Percentiles rank a stretch among this genome's conserved stretches.
Evolutionary conservation across 352 stramenopile species (phyloP).

Genomic region (Pythium guiyangense): DNA sequence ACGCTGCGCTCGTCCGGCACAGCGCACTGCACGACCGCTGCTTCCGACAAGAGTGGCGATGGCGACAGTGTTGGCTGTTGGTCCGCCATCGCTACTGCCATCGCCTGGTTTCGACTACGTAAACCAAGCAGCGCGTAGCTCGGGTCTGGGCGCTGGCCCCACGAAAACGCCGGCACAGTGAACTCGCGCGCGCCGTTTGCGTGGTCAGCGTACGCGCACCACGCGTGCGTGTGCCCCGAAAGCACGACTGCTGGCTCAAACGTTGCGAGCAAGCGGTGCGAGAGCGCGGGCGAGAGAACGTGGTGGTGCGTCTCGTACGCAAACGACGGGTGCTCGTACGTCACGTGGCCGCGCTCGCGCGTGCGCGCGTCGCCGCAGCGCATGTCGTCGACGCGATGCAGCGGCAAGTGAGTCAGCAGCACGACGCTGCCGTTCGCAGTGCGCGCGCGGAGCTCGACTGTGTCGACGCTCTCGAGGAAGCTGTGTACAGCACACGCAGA

Average conservation of each 20-base stretch:
- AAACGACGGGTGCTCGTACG: conserved; percentile 73
- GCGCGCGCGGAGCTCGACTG: conserved; percentile 15
- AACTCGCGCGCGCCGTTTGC: conserved; percentile 31
- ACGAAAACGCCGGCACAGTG: conserved; percentile 73
- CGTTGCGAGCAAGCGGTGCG: conserved; percentile 39
- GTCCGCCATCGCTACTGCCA: not conserved
- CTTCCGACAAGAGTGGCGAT: not conserved
- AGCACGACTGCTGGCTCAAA: conserved; percentile 50
- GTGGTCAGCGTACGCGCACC: conserved; percentile 44
- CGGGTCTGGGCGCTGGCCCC: conserved; percentile 71
- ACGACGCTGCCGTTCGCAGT: conserved; percentile 29
- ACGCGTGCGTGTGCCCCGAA: conserved; percentile 74
- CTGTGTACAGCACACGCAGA: conserved; percentile 10
- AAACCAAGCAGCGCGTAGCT: conserved; percentile 62
- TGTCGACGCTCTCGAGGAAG: conserved; percentile 43
- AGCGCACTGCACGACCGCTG: not conserved
- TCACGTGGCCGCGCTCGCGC: conserved; percentile 59
- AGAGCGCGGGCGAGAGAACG: conserved; percentile 57
- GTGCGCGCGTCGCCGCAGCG: conserved; percentile 42
- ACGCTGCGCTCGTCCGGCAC: not conserved
- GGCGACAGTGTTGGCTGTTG: no score
- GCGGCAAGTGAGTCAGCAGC: conserved; percentile 58
- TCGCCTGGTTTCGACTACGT: conserved; percentile 3
- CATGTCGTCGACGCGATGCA: conserved; percentile 53
- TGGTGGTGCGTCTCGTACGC: conserved; percentile 60